phyloP scores from a whole-genome alignment of 2,329 filamentous ascomycete species.

The Ceratocystis lukuohia region DNA sequence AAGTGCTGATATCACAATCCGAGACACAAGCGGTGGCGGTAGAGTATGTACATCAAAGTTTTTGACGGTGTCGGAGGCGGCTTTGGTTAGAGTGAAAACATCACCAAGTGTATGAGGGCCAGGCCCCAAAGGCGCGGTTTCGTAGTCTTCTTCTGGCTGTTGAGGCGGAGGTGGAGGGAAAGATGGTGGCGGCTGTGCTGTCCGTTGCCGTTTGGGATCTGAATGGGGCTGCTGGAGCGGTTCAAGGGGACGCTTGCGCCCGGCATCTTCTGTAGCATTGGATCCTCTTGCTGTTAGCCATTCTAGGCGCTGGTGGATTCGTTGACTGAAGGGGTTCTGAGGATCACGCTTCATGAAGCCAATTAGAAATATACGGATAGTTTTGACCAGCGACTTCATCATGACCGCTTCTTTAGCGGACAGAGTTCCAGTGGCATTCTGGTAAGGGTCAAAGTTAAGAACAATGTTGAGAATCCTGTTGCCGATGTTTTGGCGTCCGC shows the following conservation, averaged over 20 bases:
- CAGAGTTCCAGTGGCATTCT: constrained; percentile 56
- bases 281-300: constrained; percentile 63
- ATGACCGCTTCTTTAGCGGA: constrained; percentile 69
- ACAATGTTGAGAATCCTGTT: constrained; percentile 77
- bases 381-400: constrained; percentile 89
- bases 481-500: constrained; percentile 64
- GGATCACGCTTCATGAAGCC: constrained; percentile 77
- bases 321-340: constrained; percentile 57
- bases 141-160: constrained; percentile 26
- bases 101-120: constrained; percentile 69
- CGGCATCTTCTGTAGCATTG: constrained; percentile 67
- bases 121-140: constrained; percentile 57
- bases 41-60: constrained; percentile 74
- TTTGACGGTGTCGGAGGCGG: constrained; percentile 51
- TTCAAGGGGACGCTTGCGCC: constrained; percentile 61
- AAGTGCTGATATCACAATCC: constrained; percentile 69
- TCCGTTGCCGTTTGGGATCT: constrained; percentile 72
- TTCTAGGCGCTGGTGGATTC: constrained; percentile 80
- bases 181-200: constrained; percentile 35
- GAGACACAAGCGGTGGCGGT: constrained; percentile 59
- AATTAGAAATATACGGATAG: constrained; percentile 66
- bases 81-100: constrained; percentile 67
- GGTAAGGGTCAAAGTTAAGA: constrained; percentile 83
- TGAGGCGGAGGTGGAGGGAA: constrained; percentile 22
- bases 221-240: constrained; percentile 57